Evolutionary conservation across 257 asterid genomes (phyloP).

Genomic region (Solanum etuberosum): DNA sequence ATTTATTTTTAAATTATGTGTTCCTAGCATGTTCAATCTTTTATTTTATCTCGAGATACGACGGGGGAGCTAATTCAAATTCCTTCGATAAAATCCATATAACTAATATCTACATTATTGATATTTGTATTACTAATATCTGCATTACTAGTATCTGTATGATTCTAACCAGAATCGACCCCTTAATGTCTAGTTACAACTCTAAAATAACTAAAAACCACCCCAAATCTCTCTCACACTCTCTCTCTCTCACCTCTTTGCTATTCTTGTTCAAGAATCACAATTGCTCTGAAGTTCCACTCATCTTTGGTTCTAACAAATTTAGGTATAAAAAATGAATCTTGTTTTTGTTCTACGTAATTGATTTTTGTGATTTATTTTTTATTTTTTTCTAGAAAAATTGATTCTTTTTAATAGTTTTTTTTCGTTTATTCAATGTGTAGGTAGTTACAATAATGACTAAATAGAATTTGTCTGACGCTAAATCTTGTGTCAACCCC

Average conservation of each 20-base stretch:
- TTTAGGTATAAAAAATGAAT: not conserved
- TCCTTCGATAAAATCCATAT: too few species aligned
- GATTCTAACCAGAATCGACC: not conserved
- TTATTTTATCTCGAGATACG: too few species aligned
- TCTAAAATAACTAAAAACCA: not conserved
- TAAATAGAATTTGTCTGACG: conserved; percentile 47
- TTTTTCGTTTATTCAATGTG: not conserved
- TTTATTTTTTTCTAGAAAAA: too few species aligned
- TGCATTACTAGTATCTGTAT: too few species aligned
- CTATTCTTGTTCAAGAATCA: not conserved
- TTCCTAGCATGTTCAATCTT: not conserved
- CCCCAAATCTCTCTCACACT: not conserved
- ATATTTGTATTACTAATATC: too few species aligned
- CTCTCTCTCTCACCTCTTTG: not conserved
- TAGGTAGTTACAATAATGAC: conserved; percentile 10
- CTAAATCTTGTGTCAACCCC: conserved; percentile 22
- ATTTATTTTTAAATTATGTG: not conserved
- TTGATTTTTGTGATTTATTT: not conserved
- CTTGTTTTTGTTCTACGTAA: not conserved
- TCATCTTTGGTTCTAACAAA: not conserved
- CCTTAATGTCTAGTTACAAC: not conserved
- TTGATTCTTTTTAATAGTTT: not conserved
- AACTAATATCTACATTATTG: too few species aligned
- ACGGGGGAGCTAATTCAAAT: too few species aligned
- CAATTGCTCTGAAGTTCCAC: not conserved